These are phyloP conservation scores for Rhodamnia argentea DNA, from an alignment of 345 rosid genomes.

Conservation along the genomic window DNA sequence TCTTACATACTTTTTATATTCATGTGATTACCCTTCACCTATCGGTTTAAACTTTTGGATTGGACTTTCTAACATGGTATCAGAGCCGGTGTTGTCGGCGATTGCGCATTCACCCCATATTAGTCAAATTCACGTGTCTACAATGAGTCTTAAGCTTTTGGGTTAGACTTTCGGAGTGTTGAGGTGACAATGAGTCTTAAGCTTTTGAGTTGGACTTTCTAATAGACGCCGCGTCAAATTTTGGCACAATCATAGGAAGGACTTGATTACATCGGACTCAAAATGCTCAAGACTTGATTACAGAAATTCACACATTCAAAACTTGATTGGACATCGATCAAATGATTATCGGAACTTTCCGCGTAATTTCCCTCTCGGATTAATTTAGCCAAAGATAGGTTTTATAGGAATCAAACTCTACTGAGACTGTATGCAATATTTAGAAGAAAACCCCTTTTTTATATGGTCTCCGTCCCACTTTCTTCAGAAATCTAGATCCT, in stretches of 20 bases:
- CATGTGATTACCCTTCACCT: no score
- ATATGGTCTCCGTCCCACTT: background rate
- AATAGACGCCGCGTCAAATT: background rate
- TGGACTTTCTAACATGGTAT: no score
- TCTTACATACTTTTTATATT: no score
- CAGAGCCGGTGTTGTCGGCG: no score
- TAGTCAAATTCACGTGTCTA: no score
- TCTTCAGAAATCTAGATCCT: background rate
- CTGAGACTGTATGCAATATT: background rate
- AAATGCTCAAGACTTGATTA: background rate
- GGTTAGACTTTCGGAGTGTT: no score
- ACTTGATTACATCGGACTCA: background rate
- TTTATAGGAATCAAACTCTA: background rate
- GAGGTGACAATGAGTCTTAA: no score
- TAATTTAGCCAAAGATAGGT: background rate
- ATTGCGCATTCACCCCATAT: no score
- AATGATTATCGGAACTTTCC: background rate
- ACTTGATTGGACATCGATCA: background rate
- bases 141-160: no score
- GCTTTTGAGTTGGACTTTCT: no score
- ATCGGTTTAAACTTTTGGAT: no score
- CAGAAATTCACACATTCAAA: rapidly evolving
- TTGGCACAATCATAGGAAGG: rapidly evolving
- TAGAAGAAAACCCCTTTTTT: background rate
- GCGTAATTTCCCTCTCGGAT: background rate